Evolutionary conservation across 1,139 yeast species (phyloP), one percentile per base, ranked within the genome.

Genomic region (Sugiyamaella pinicola): DNA sequence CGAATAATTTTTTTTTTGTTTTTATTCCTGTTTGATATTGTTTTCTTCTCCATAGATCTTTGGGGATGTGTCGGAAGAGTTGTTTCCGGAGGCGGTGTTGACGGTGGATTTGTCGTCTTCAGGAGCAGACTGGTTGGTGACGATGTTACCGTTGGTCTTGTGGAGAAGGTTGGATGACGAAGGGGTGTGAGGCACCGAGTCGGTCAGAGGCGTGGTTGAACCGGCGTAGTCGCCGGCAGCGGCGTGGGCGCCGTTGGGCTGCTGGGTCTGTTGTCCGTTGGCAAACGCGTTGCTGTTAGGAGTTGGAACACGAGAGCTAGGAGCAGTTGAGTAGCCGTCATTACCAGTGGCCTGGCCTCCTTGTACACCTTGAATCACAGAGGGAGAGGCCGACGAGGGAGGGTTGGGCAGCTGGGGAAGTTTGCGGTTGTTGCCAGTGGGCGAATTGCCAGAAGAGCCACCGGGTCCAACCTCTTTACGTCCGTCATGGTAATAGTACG

Each of bases 31-130:
- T 39, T 40, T 26, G 9, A 26, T 19, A 38, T 29, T 31, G 39
- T 37, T 13, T 22, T 38, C 53, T 18, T 34, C 43, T 33, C 43
- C 53, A 48, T 53, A 53, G 39, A 53, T 47, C 41, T 45, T 44
- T 15, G 55, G 55, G 13, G 55, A 52, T 12, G 52, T 24, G 43
- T 43, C 38, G 97, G 91, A 74, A 96, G 91, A 75, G 70, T 89
- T 63, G 73, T 76, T 18, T 24, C 8, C 28, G 8, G 28, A 24
- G 28, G 28, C 28, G 28, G 5, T 26, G 31, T 6, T n/a, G 31
- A 7, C 31, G 87, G 90, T 51, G 85, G 97, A 74, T 75, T 79
- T 22, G 83, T 82, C 77, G 52, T 76, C 89, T 61, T 42, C 31
- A 40, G 29, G 45, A 47, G 56, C 55, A 46, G 53, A 49, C 12